A percentile compares a stretch with the other conserved stretches of the same genome.
Evolutionary conservation across 192 early-diverging fungal genomes (phyloP).

Genomic region (Spizellomyces punctatus): DNA sequence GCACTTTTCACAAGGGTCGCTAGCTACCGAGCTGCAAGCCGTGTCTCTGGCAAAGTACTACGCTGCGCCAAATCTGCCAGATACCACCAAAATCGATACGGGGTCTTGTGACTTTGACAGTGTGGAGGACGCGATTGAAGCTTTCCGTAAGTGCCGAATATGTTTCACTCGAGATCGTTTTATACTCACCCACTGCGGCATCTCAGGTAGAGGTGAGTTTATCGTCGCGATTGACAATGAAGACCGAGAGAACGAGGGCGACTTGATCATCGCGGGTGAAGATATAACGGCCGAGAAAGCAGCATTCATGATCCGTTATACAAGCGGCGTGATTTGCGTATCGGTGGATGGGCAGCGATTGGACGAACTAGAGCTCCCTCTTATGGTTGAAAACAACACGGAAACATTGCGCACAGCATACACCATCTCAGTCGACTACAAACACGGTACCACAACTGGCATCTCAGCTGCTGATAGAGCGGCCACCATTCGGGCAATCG

Average conservation of each 20-base stretch:
- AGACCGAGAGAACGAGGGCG: conserved; percentile 99
- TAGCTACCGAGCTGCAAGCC: conserved; percentile 29
- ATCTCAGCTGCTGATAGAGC: conserved; percentile 93
- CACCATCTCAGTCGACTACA: conserved; percentile 87
- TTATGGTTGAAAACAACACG: conserved; percentile 90
- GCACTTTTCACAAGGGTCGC: conserved; percentile 15
- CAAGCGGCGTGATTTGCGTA: conserved; percentile 92
- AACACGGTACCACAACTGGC: conserved; percentile 86
- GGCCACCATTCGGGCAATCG: conserved; percentile 74
- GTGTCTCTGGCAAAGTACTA: conserved; percentile 37
- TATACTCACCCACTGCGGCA: not conserved
- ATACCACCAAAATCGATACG: conserved; percentile 7
- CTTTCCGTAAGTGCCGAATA: conserved; percentile 55
- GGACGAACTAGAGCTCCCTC: conserved; percentile 81
- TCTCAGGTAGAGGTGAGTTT: conserved; percentile 75
- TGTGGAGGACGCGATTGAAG: conserved; percentile 67
- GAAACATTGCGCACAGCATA: conserved; percentile 94
- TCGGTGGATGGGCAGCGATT: conserved; percentile 77
- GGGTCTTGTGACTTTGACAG: conserved; percentile 55
- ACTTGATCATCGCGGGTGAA: conserved; percentile 96
- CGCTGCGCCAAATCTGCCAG: conserved; percentile 27
- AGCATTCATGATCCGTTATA: conserved; percentile 95
- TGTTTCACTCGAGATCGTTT: not conserved
- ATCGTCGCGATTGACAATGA: conserved; percentile 96
- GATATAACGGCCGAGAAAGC: conserved; percentile 88